Base-by-base conservation (phyloP, 768 basidiomycete genomes). In the Mycena vulgaris region DNA sequence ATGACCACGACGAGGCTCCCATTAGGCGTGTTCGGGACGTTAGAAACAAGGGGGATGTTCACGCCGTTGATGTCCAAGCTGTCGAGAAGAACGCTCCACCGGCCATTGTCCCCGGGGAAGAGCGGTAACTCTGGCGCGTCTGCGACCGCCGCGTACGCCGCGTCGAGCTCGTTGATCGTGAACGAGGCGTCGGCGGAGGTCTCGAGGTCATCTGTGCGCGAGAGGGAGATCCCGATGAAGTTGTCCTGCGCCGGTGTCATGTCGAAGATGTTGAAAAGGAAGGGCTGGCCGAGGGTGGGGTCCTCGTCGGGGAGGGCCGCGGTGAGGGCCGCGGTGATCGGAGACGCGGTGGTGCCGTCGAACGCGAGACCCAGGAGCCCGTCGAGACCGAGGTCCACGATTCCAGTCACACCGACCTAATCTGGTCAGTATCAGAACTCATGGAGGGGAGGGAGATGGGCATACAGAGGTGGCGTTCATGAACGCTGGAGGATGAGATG, bases 121-220 rank as follows among this genome's bases (percentile, higher is more conserved):
- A 35, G 35, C 21, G 58, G 42, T 10, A 59, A 19, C 1, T 0
- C 2, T 8, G 58, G 37, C 5, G 28, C 19, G 8, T 8, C 6
- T 7, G 27, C 10, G 37, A 35, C 58, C 2, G 28, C n/a, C 9
- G 30, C 42, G 25, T 59, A 59, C 0, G 19, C 2, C 6, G 21
- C 42, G n/a, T 59, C 28, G 16, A 59, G 10, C 28, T 58, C 57
- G 40, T 47, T 59, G 42, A 59, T 28, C 30, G n/a, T 45, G 42
- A 59, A 59, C 1, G 28, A 31, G 2, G 30, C 58, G 13, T 11
- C 19, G 21, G 58, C 42, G 1, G 58, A n/a, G 19, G 13, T 42
- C 21, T 47, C 42, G 1, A 59, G 42, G 10, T 59, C 58, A 4
- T 31, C 42, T 0, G 42, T 45, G 10, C 58, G 58, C 2, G 42